Evolutionary conservation across 2,329 filamentous ascomycete genomes (phyloP), one percentile per base, ranked within the genome.

Genomic region (Trichoderma aggressivum): DNA sequence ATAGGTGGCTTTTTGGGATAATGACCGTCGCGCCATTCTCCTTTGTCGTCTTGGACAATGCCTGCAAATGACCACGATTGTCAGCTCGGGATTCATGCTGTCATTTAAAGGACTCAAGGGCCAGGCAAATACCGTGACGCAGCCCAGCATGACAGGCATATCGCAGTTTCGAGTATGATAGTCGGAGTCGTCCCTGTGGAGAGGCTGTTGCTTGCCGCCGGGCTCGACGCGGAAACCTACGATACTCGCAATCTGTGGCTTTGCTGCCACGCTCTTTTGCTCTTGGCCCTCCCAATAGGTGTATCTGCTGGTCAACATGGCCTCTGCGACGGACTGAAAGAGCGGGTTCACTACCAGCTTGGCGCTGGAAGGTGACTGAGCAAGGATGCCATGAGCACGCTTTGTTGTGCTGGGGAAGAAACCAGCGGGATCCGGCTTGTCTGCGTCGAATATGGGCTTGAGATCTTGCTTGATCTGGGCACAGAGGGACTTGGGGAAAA

Each of bases 21-120:
- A 79, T 80, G n/a, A 82, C 75, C 0, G 82, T 84, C 1, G 81
- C 82, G 1, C 82, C 82, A 58, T 84, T 84, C 50, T 81, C 80
- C 21, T 76, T 78, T 1, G 81, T 83, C 1, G 81, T 83, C 74
- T 78, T 82, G 5, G 80, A 81, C 69, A 81, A 72, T 1, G 82
- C 80, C 75, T 76, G 6, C 3, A 14, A n/a, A 53, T 32, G 21
- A 11, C 16, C 24, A 26, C n/a, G 10, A n/a, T 60, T 26, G 24
- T 68, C 36, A 68, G 65, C 26, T 14, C 11, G 18, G 12, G 8
- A 16, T 28, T 34, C 39, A 3, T n/a, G 3, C 18, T 12, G 7
- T n/a, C 26, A 16, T 43, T 36, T 7, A 21, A 14, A 36, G n/a
- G 32, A 34, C 3, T 4, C 18, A 21, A 26, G 24, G 5, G 4